Conservation (phyloP, 192 early-diverging fungal genomes). For the Entomortierella chlamydospora region DNA sequence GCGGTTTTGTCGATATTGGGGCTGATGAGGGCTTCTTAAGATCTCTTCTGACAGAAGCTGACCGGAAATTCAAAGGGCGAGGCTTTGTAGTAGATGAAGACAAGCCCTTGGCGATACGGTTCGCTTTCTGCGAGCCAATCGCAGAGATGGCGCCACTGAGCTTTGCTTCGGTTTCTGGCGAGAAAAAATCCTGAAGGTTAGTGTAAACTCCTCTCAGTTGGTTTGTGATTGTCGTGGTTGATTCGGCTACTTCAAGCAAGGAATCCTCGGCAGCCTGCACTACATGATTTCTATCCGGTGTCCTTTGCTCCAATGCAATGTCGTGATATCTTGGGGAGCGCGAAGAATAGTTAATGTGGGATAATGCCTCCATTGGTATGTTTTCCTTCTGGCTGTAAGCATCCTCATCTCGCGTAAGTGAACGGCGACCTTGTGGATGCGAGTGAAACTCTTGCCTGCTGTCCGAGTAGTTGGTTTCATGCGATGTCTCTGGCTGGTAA, state of each 20-base stretch:
- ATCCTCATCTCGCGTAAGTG: not conserved
- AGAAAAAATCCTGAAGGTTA: constrained; percentile 40
- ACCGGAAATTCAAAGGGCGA: constrained; percentile 19
- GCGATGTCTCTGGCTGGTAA: not conserved
- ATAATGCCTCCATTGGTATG: constrained; percentile 3
- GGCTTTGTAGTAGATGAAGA: constrained; percentile 8
- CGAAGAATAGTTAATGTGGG: not conserved
- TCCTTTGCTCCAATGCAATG: not conserved
- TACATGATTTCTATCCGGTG: not conserved
- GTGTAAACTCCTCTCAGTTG: constrained; percentile 33
- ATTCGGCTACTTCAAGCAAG: constrained; percentile 31
- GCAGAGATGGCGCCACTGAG: constrained; percentile 24
- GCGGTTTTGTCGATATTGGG: not conserved
- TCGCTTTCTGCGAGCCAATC: constrained; percentile 29
- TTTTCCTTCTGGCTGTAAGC: constrained; percentile 18
- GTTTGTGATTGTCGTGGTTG: constrained; percentile 24
- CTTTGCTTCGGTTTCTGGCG: constrained; percentile 40
- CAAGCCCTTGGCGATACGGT: constrained; percentile 2
- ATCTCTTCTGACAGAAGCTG: constrained; percentile 19
- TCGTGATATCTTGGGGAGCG: not conserved
- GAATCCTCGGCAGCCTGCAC: constrained; percentile 18
- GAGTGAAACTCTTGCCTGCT: not conserved
- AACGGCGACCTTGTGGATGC: constrained; percentile 3
- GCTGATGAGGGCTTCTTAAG: constrained; percentile 7
- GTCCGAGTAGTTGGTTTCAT: not conserved